Base-by-base conservation (phyloP, 2,329 filamentous ascomycete genomes). In the Apiospora sp. region DNA sequence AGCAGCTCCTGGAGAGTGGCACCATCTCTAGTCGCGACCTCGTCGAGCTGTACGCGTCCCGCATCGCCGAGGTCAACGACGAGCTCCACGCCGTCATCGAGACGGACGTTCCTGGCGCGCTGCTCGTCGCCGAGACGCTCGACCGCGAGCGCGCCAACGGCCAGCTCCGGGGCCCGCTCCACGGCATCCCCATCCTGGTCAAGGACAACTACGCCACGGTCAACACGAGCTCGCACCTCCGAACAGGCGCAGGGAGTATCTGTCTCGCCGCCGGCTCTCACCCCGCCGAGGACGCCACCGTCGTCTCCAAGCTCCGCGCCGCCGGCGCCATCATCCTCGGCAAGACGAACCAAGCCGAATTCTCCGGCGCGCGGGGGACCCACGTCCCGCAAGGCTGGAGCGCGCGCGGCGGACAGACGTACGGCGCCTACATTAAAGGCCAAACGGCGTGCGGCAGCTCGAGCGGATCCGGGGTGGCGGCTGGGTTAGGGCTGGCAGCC, bases 181-280 rank as follows among this genome's bases (percentile, higher is more conserved):
- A 92, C 78, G 91, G 91, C 1, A 86, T 92, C 2, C 91, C 91
- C 0, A 87, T 92, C 58, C 81, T 92, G 4, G 86, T 92, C 81
- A 92, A 92, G 81, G 88, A 91, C 80, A 92, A 91, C 78, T 91
- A 92, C 73, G 90, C 87, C 37, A 92, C 90, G 2, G n/a, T 22
- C 37, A 81, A 0, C 90, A 92, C 77, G 19, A 22, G 19, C 19
- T 22, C 19, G 1, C 22, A 19, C 46, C 19, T 37, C 88, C n/a
- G 41, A 1, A 75, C 72, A 1, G 72, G 70, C 51, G 71, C 74
- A 30, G 75, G 75, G 4, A 73, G 71, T 64, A 67, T 72, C 3
- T 75, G 72, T 54, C 73, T 76, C 16, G 71, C 71, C 0, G 19
- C 19, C 4, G 58, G 34, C 30, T 37, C 19, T 27, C 69, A 49